Evolutionary conservation across 345 rosid genomes (phyloP), one percentile per base, ranked within the genome.

Genomic region (Raphanus raphanistrum): DNA sequence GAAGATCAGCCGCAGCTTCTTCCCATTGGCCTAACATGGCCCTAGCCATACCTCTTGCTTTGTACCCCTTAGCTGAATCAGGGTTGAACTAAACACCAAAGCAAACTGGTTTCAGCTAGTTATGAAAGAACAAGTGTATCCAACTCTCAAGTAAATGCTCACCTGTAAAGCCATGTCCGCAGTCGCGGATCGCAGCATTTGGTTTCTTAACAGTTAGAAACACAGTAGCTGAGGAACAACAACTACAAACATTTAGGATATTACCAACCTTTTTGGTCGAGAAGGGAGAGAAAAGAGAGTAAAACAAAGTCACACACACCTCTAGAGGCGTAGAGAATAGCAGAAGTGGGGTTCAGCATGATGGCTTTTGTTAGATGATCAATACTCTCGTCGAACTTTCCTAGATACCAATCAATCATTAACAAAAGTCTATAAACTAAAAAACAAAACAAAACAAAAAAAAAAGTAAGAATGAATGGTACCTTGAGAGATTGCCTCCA

Each of bases 61-160:
- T 94, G 79, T 87, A 87, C 81, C 92, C 96, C 85, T 90, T 90
- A 45, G 97, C 98, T 16, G 90, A 90, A 83, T 94, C 90, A 33
- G 94, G 91, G 73, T 94, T 94, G 66, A 89, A 84, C 97, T 94
- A 84, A 36, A 81, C 74, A 59, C 72, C 54, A 65, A 69, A 75
- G 31, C 0, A 76, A 81, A 63, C 11, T 60, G 63, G 17, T 52
- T 75, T 63, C 55, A 68, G 71, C 63, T 38, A 8, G 16, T 45
- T 35, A 79, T 6, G 61, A 4, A 68, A 38, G 1, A 74, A 73
- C 50, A 28, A 28, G 63, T 41, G 63, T 41, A 75, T 26, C 68
- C 52, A n/a, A 64, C 9, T 66, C 69, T 66, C 69, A 43, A 8
- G 52, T 17, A 54, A 66, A 70, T 55, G 73, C 33, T 70, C 78